phyloP scores from a whole-genome alignment of 1,139 yeast genomes.

The Saccharomyces pastorianus region DNA sequence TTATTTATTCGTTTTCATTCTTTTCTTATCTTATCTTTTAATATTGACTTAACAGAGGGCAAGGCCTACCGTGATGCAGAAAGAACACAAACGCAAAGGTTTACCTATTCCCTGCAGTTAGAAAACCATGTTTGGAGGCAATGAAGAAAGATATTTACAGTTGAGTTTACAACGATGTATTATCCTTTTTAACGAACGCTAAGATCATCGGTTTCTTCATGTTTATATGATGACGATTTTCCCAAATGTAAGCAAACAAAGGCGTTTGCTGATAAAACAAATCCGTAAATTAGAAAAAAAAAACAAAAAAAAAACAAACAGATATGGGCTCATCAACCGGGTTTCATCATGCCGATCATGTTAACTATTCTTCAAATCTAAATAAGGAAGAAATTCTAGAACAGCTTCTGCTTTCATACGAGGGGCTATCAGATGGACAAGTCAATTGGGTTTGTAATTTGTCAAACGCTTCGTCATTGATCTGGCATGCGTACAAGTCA shows the following conservation, averaged over 20 bases:
- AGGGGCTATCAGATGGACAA: constrained; percentile 55
- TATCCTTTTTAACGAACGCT: not conserved
- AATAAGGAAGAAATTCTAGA: constrained; percentile 47
- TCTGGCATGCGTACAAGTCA: constrained; percentile 82
- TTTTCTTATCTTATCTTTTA: no score
- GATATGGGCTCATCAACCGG: not conserved
- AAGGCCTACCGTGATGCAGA: no score
- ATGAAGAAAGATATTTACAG: no score
- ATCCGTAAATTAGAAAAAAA: no score
- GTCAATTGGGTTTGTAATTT: constrained; percentile 82
- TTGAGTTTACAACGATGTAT: not conserved
- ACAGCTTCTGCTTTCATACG: constrained; percentile 52
- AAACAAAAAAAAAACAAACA: no score
- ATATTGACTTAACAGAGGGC: no score
- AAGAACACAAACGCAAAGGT: no score
- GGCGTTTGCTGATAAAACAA: not conserved
- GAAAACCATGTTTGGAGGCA: no score
- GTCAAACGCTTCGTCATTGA: constrained; percentile 73
- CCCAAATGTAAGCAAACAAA: not conserved
- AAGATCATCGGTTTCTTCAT: not conserved
- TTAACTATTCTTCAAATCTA: constrained; percentile 38
- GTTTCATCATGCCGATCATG: constrained; percentile 57
- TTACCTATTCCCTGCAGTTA: no score
- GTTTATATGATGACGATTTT: not conserved
- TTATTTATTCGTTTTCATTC: no score